A percentile compares a stretch with the other conserved stretches of the same genome.
Evolutionary conservation across 2,329 filamentous ascomycete species (phyloP).

Genomic region (Phialophora expanda): DNA sequence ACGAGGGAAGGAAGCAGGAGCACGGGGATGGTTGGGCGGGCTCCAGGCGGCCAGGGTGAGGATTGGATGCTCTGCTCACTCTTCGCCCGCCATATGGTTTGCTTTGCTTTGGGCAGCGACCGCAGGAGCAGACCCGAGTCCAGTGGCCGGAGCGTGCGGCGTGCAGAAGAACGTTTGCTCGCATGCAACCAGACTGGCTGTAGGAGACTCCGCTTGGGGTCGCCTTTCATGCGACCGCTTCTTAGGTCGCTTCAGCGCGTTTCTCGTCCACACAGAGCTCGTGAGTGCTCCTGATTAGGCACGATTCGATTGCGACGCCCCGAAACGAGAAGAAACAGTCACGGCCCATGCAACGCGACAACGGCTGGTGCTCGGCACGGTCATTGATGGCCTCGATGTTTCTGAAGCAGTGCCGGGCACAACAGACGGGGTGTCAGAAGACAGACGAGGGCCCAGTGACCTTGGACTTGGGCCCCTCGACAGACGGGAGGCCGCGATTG

Average conservation of each 20-base stretch:
- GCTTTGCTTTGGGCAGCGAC: constrained; percentile 32
- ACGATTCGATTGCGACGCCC: constrained; percentile 6
- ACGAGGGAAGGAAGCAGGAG: constrained; percentile 9
- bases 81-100: constrained; percentile 13
- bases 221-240: constrained; percentile 33
- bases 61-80: constrained; percentile 32
- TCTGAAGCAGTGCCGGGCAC: constrained; percentile 11
- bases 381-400: constrained; percentile 15
- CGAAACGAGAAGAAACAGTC: not conserved
- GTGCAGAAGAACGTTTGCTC: constrained; percentile 29
- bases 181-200: constrained; percentile 31
- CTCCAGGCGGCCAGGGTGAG: constrained; percentile 20
- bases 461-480: not conserved
- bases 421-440: constrained; percentile 9
- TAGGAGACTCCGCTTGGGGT: constrained; percentile 26
- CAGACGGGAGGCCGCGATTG: not conserved
- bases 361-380: constrained; percentile 6
- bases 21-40: constrained; percentile 28
- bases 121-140: constrained; percentile 4
- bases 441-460: constrained; percentile 14
- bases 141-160: constrained; percentile 24
- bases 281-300: constrained; percentile 8
- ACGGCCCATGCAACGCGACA: not conserved
- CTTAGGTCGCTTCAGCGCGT: constrained; percentile 30
- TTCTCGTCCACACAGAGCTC: constrained; percentile 15